Evolutionary conservation across 805 yeast species (phyloP), one percentile per base, ranked within the genome.

Genomic region (Kregervanrija delftensis): DNA sequence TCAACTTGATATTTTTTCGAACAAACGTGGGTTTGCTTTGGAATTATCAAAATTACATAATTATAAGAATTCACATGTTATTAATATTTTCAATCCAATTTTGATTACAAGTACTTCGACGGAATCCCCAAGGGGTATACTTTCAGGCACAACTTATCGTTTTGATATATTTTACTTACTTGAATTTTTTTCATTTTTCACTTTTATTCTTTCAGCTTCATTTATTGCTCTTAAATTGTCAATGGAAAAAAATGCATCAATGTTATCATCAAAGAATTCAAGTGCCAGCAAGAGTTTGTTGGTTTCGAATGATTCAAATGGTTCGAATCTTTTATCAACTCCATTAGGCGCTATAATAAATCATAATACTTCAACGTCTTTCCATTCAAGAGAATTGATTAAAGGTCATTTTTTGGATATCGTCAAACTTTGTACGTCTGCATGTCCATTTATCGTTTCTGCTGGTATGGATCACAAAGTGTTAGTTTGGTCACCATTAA

Each of bases 381-480:
- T 63, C 42, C 59, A 61, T 47, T 52, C 64, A 56, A 54, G 76
- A 68, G 64, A 73, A 65, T 43, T 69, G 36, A 45, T 71, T 12
- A 59, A 66, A 30, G 80, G 79, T 4, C 90, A 82, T 58, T 63
- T 68, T 17, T 64, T 85, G 40, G 95, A 87, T 58, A 71, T 85
- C 4, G 69, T 83, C 32, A 73, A 72, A 45, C 65, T 84, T 10
- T 64, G 71, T n/a, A 74, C 87, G 0, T 80, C 86, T 11, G 66
- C 75, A 11, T 71, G 78, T 42, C 79, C 87, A 3, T 81, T 84
- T 53, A 70, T 85, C 17, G 79, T 86, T 0, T 73, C 85, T 1
- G 73, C 83, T 28, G 91, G 90, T 4, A 65, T 87, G 56, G 95
- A 86, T 54, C 89, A 83, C 52, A 76, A 72, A 47, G 71, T 86